Percentiles rank a stretch among this genome's conserved stretches.
Conservation (phyloP, 2,329 filamentous ascomycete species). For the Sarocladium brachiariae region DNA sequence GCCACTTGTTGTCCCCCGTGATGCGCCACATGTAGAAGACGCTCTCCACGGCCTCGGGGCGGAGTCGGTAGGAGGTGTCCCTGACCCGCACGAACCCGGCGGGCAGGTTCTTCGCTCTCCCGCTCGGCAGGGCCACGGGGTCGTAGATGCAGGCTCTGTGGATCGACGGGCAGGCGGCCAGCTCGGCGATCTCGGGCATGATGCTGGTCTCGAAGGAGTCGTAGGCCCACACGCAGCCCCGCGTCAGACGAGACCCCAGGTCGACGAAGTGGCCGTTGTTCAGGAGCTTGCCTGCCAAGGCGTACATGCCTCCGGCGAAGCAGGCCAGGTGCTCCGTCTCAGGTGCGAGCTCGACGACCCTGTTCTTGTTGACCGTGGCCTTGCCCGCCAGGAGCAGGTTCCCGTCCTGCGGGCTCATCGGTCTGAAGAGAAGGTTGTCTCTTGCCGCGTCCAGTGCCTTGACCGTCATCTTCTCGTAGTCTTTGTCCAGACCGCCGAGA, state of each 20-base stretch:
- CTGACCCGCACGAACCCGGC: conserved; percentile 52
- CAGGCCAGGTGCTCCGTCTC: conserved; percentile 57
- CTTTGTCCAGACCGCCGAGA: conserved; percentile 56
- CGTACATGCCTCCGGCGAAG: conserved; percentile 66
- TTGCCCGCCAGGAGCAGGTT: conserved; percentile 55
- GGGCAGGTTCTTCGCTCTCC: conserved; percentile 22
- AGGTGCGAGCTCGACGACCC: conserved; percentile 21
- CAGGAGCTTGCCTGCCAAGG: conserved; percentile 57
- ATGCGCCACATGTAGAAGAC: conserved; percentile 45
- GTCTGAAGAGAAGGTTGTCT: conserved; percentile 59
- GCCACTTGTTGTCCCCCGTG: conserved; percentile 36
- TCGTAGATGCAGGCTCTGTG: conserved; percentile 30
- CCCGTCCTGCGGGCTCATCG: conserved; percentile 52
- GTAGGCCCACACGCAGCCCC: conserved; percentile 50
- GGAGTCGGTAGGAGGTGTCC: conserved; percentile 35
- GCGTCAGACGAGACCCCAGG: conserved; percentile 39
- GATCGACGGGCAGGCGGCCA: conserved; percentile 29
- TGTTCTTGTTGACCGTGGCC: conserved; percentile 21
- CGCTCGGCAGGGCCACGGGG: conserved; percentile 17
- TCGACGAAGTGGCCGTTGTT: conserved; percentile 37
- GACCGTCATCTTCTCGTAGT: conserved; percentile 61
- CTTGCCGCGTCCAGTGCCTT: conserved; percentile 54
- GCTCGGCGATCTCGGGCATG: conserved; percentile 44
- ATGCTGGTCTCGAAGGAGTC: conserved; percentile 40
- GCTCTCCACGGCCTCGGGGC: conserved; percentile 47